Evolutionary conservation across 2,329 filamentous ascomycete species (phyloP), one percentile per base, ranked within the genome.

Genomic region (Metarhizium guizhouense): DNA sequence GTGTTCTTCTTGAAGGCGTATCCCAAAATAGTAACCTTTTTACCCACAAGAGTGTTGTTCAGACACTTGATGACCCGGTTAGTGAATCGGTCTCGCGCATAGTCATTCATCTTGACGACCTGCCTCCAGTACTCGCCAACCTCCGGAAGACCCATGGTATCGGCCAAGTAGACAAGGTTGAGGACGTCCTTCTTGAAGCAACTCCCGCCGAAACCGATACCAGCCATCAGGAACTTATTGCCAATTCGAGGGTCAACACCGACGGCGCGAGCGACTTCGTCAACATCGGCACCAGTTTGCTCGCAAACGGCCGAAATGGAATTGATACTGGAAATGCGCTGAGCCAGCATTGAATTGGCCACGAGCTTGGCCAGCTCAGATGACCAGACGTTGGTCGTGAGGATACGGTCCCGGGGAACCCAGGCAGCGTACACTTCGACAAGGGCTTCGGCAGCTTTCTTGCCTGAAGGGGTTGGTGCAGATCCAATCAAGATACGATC

Each of bases 171-270:
- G 18, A 85, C 81, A 42, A 93, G 73, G 68, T 81, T 87, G 51
- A 88, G 76, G 47, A 91, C 82, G 65, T 93, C 88, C 71, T 93
- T 93, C 69, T 86, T 84, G 76, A 93, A 91, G 70, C 88, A 93
- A 58, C 83, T 87, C 20, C 88, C 88, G 54, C 88, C 88, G 64
- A 92, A 93, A 16, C 88, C 88, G 38, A 90, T 81, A 43, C 84
- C 85, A 7, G 88, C 84, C 70, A 87, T 85, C 45, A 93, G 75
- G 70, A 90, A 88, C 67, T 85, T 83, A 59, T 80, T 75, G 6
- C 88, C 88, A 56, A 93, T 88, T 52, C 88, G 80, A 7, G 78
- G 77, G 63, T 93, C 88, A 42, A 84, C 74, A 52, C 88, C 88
- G 34, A 88, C 78, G 6, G 84, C 82, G 40, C 75, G 74, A 14